Percentiles rank a stretch among this genome's conserved stretches.
phyloP scores from a whole-genome alignment of 2,329 filamentous ascomycete species.

The Reticulascus tulasneorum region DNA sequence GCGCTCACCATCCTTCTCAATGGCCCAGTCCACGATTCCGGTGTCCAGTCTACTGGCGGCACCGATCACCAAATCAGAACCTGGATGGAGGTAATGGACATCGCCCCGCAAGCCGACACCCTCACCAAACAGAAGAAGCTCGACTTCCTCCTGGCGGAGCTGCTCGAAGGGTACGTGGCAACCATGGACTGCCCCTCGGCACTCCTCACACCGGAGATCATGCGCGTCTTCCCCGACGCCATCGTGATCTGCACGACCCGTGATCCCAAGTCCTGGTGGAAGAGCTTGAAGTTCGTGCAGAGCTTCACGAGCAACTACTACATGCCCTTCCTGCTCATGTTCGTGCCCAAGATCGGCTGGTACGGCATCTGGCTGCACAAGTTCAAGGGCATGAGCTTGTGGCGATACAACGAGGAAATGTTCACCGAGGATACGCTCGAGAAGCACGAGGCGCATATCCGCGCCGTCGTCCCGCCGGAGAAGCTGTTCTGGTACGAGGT shows the following conservation, averaged over 20 bases:
- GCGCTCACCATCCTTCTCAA: slow-evolving; percentile 19
- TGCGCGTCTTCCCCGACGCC: slow-evolving; percentile 17
- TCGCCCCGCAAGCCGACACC: neutral
- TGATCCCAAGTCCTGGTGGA: slow-evolving; percentile 15
- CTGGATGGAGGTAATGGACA: slow-evolving; percentile 9
- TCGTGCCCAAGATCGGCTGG: slow-evolving; percentile 25
- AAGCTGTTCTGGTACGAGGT: slow-evolving; percentile 21
- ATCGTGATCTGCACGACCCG: slow-evolving; percentile 17
- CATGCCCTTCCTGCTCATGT: slow-evolving; percentile 26
- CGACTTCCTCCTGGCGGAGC: neutral
- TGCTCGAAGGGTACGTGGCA: slow-evolving; percentile 1
- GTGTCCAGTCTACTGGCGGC: slow-evolving; percentile 15
- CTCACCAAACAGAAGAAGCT: neutral
- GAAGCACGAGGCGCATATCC: slow-evolving; percentile 4
- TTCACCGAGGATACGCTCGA: neutral
- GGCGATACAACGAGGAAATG: slow-evolving; percentile 20
- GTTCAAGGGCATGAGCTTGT: slow-evolving; percentile 14
- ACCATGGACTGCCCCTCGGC: neutral
- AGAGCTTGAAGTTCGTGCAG: slow-evolving; percentile 21
- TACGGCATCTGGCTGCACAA: slow-evolving; percentile 25
- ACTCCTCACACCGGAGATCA: slow-evolving; percentile 6
- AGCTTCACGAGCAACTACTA: slow-evolving; percentile 28
- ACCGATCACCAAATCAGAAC: slow-evolving; percentile 12
- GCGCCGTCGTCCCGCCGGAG: slow-evolving; percentile 18
- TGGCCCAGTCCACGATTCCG: slow-evolving; percentile 18